Conservation (phyloP, 768 basidiomycete species). For the Termitomyces sp. region DNA sequence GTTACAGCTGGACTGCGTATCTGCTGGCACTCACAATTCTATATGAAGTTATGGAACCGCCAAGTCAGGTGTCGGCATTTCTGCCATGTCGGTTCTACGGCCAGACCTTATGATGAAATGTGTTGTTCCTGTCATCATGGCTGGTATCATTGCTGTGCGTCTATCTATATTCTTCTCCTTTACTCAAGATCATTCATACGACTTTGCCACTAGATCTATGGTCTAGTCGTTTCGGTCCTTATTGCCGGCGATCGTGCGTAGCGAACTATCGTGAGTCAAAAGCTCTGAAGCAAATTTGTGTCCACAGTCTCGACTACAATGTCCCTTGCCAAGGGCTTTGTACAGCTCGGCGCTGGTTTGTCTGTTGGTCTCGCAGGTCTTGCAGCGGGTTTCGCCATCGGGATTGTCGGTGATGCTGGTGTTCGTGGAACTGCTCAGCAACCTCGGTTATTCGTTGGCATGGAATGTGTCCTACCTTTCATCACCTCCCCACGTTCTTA, state of each 20-base stretch:
- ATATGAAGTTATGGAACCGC: constrained; percentile 88
- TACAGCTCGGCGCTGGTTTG: constrained; percentile 91
- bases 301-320: constrained; percentile 61
- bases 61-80: constrained; percentile 96
- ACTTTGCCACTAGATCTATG: constrained; percentile 66
- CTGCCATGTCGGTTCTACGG: constrained; percentile 95
- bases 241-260: constrained; percentile 82
- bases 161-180: not conserved
- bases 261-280: not conserved
- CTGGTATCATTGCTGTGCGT: constrained; percentile 99
- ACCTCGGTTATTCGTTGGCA: constrained; percentile 88
- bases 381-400: constrained; percentile 95
- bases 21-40: constrained; percentile 7
- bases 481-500: not conserved
- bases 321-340: constrained; percentile 91
- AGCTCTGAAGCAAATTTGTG: not conserved
- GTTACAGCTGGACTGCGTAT: constrained; percentile 18
- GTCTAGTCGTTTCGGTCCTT: constrained; percentile 97
- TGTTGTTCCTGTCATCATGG: constrained; percentile 97
- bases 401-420: constrained; percentile 98
- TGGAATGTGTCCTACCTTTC: constrained; percentile 45
- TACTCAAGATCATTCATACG: not conserved
- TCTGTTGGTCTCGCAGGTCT: constrained; percentile 92
- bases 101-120: constrained; percentile 99
- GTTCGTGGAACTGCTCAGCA: constrained; percentile 97